A percentile compares a stretch with the other conserved stretches of the same genome.
phyloP scores from a whole-genome alignment of 2,329 filamentous ascomycete species.

The Rutstroemia sydowiana region DNA sequence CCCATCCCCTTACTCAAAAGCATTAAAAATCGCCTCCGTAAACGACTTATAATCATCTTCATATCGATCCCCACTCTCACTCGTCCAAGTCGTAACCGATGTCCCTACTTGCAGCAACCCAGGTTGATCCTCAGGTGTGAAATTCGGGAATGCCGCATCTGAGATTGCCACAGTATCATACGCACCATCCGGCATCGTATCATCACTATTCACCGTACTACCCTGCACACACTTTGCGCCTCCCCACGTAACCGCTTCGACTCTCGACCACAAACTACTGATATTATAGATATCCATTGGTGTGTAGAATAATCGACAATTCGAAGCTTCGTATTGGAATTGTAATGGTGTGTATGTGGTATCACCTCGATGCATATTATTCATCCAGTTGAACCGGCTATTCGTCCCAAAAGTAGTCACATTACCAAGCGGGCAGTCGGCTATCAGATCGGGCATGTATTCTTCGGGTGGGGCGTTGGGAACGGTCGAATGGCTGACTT shows the following conservation, averaged over 20 bases:
- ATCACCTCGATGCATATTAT: conserved; percentile 26
- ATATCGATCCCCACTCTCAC: conserved; percentile 2
- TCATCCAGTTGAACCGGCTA: conserved; percentile 22
- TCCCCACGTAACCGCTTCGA: conserved; percentile 34
- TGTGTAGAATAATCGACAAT: conserved; percentile 55
- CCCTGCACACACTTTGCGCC: conserved; percentile 31
- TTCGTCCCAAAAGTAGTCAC: background rate
- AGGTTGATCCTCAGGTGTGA: background rate
- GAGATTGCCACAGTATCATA: conserved; percentile 5
- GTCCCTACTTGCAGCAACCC: conserved; percentile 1
- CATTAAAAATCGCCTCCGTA: conserved; percentile 5
- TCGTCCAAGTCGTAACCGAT: background rate
- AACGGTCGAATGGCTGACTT: conserved; percentile 5
- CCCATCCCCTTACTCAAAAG: background rate
- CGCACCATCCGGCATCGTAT: background rate
- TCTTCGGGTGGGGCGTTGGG: conserved; percentile 17
- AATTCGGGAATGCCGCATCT: background rate
- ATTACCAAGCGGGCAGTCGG: background rate
- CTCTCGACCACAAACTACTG: conserved; percentile 42
- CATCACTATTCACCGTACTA: background rate
- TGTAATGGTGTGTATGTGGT: conserved; percentile 39
- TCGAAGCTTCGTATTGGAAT: conserved; percentile 53
- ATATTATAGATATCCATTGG: conserved; percentile 32
- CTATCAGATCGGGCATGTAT: conserved; percentile 33
- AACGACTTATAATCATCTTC: conserved; percentile 6